Evolutionary conservation across 768 basidiomycete species (phyloP), one percentile per base, ranked within the genome.

Genomic region (Hebeloma cylindrosporum): DNA sequence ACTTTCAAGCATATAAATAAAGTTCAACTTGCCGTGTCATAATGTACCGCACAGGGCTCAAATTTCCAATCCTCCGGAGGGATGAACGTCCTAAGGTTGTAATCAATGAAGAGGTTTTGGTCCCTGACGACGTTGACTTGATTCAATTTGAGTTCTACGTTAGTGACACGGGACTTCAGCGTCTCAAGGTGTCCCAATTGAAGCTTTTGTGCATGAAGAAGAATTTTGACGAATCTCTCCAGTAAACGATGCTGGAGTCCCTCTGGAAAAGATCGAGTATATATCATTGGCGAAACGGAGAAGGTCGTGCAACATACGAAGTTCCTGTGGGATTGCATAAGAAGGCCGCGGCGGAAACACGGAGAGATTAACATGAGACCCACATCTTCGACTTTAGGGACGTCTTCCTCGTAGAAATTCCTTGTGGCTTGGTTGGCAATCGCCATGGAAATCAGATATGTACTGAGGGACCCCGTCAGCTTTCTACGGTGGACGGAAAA

Each of bases 331-430:
- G 54, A 37, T 50, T 37, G 50, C 45, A 46, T 37, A 27, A 34
- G 10, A 31, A 39, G 48, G n/a, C 22, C 22, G 18, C 34, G 41
- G 32, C 14, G 50, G 46, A 18, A 41, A 29, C 27, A 48, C 34
- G 26, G 36, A 53, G 36, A 32, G 23, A 32, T 48, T 18, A 5
- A 23, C 32, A 23, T n/a, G 36, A 49, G 20, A 69, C 82, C 57
- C 58, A 92, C 89, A 63, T 92, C 74, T 60, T 92, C 83, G 2
- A 91, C 65, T 20, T 59, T 64, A 18, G 85, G 87, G 27, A 93
- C 54, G 60, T 85, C 85, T 44, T 75, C 71, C n/a, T 69, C 56
- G 57, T 87, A 92, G 60, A 87, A 87, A 52, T 82, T 82, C 26
- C 70, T 72, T 63, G 91, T 89, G 4, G 73, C 64, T 37, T 63